phyloP scores from a whole-genome alignment of 495 filamentous ascomycete genomes.

The Parathielavia appendiculata region DNA sequence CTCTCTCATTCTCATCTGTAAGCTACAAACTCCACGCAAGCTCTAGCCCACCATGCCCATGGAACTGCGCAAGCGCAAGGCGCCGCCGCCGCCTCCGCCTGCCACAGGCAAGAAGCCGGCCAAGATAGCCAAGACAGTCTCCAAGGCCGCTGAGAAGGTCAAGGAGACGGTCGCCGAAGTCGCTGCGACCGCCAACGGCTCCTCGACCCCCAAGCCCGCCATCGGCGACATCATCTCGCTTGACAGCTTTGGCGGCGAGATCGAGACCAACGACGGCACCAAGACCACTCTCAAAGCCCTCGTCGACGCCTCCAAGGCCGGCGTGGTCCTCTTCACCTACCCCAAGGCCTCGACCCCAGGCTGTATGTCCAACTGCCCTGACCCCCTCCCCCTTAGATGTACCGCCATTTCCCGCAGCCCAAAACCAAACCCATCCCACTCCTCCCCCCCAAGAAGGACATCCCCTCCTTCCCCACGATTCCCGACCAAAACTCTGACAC shows the following conservation, averaged over 20 bases:
- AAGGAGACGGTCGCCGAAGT: constrained; percentile 33
- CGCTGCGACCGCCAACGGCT: constrained; percentile 42
- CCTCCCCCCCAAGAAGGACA: neutral
- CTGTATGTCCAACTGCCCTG: constrained; percentile 56
- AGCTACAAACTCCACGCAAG: constrained; percentile 12
- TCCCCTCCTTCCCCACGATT: neutral
- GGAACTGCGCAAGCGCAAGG: constrained; percentile 74
- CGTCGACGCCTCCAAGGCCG: constrained; percentile 73
- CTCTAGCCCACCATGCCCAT: constrained; percentile 41
- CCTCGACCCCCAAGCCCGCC: constrained; percentile 33
- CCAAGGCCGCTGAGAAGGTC: constrained; percentile 45
- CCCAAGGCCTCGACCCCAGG: constrained; percentile 92
- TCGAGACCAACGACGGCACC: constrained; percentile 76
- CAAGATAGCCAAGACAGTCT: constrained; percentile 26
- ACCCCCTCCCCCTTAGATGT: neutral
- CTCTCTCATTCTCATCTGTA: neutral
- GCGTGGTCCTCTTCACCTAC: constrained; percentile 91
- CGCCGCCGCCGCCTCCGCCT: constrained; percentile 51
- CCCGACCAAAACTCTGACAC: neutral
- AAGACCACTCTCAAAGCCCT: constrained; percentile 72
- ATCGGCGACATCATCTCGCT: constrained; percentile 55
- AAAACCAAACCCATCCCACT: neutral
- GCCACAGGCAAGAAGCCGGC: constrained; percentile 51
- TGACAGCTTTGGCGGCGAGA: constrained; percentile 71
- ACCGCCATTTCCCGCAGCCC: neutral